Base-by-base conservation (phyloP, 805 yeast species). In the Saccharomycopsis selenospora region DNA sequence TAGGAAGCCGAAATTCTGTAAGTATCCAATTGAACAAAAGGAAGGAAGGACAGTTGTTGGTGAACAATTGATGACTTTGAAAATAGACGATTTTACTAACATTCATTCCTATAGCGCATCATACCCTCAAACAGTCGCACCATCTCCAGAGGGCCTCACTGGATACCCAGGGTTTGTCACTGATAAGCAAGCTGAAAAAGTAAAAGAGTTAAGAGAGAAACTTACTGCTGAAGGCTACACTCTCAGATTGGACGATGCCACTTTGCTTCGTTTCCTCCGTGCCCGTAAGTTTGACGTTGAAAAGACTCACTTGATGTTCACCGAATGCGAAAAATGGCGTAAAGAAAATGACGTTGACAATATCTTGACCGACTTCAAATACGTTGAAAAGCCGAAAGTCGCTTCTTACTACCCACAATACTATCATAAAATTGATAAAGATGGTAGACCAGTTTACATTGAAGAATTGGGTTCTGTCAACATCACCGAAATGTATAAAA, bases 391-490 rank as follows among this genome's bases (percentile, higher is more conserved):
- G 70, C 85, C 93, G 24, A 66, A 78, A 45, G 96, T 90, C 56
- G 96, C 96, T 53, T 75, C 79, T 62, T 83, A 73, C 67, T 93
- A 93, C 66, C 99, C 99, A 29, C 97, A 90, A 70, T 93, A 90
- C 70, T 93, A 93, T 67, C 98, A 93, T 71, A 90, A 93, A 72
- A 87, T 91, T 28, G 99, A 93, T 67, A 86, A 76, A 61, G 99
- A 93, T 55, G 99, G 99, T 45, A 84, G 99, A 63, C 99, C 99
- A 4, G 83, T 89, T 43, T 93, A 93, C 69, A 75, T 84, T 59
- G 99, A 93, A 73, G 95, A 91, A 65, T 76, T 93, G 56, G 98
- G 99, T 48, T 71, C 82, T 46, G 96, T 93, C 53, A 86, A 91
- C 68, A 74, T 93, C 66, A 74, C 81, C 29, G 95, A 88, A 64